These are phyloP conservation scores for Asterochloris erici DNA, from an alignment of 139 green algal genomes.

Conservation along the genomic window DNA sequence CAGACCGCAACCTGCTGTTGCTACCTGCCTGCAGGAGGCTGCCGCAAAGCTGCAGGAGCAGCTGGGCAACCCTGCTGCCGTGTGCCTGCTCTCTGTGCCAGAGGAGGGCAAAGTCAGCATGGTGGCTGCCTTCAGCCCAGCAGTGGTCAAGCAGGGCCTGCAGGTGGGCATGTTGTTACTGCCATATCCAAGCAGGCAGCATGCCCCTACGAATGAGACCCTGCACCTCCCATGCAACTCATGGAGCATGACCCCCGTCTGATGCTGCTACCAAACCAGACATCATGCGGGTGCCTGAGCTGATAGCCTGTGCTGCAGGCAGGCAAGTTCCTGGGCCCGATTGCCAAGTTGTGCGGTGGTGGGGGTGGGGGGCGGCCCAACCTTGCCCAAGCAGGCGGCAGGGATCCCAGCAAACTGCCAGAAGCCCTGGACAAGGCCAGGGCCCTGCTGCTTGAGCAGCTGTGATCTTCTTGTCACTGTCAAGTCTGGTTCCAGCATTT, in stretches of 20 bases:
- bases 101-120: constrained; percentile 64
- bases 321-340: constrained; percentile 77
- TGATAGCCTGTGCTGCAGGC: constrained; percentile 47
- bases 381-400: constrained; percentile 86
- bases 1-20: constrained; percentile 18
- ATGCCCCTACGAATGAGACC: no score
- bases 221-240: constrained; percentile 16
- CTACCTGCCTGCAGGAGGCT: constrained; percentile 49
- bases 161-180: not conserved
- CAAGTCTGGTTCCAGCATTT: not conserved
- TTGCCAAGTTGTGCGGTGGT: constrained; percentile 89
- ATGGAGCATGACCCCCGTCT: constrained; percentile 33
- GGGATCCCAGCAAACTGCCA: constrained; percentile 52
- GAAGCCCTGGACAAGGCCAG: constrained; percentile 10
- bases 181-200: not conserved
- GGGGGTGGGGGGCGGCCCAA: constrained; percentile 85
- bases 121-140: constrained; percentile 58
- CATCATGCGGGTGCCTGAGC: no score
- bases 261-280: no score
- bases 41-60: constrained; percentile 50
- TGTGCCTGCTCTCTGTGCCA: constrained; percentile 63
- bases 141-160: constrained; percentile 42
- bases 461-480: not conserved
- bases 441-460: constrained; percentile 5
- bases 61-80: constrained; percentile 67